Evolutionary conservation across 768 basidiomycete genomes (phyloP).

Genomic region (Hebeloma cylindrosporum): DNA sequence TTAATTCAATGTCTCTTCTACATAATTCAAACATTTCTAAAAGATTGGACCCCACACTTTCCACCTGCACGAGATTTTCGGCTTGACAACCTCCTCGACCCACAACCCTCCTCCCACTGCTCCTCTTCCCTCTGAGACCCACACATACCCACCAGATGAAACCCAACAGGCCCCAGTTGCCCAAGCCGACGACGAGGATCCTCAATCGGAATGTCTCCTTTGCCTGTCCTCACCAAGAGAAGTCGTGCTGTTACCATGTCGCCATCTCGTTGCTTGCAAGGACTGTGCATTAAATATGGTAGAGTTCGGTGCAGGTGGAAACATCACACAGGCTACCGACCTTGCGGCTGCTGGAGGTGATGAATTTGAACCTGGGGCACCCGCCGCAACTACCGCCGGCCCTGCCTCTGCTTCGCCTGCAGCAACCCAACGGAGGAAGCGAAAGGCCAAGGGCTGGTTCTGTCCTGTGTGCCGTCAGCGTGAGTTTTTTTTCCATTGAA

Average conservation of each 20-base stretch:
- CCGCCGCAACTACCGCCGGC: constrained; percentile 26
- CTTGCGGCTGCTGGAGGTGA: constrained; percentile 29
- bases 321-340: constrained; percentile 61
- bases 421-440: constrained; percentile 65
- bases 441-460: constrained; percentile 97
- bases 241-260: constrained; percentile 89
- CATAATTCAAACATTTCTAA: constrained; percentile 3
- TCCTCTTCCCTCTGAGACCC: constrained; percentile 33
- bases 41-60: constrained; percentile 93
- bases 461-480: constrained; percentile 96
- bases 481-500: constrained; percentile 41
- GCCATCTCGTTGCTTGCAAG: constrained; percentile 93
- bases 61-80: constrained; percentile 94
- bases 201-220: constrained; percentile 86
- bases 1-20: constrained; percentile 1
- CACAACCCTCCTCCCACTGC: constrained; percentile 28
- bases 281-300: constrained; percentile 98
- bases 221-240: constrained; percentile 88
- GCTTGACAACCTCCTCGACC: constrained; percentile 66
- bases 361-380: constrained; percentile 22
- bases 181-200: constrained; percentile 55
- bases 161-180: constrained; percentile 50
- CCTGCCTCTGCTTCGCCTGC: constrained; percentile 25
- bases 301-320: constrained; percentile 93
- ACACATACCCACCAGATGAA: constrained; percentile 39